Evolutionary conservation across 2,329 filamentous ascomycete genomes (phyloP).

Genomic region (Alternaria sp.): DNA sequence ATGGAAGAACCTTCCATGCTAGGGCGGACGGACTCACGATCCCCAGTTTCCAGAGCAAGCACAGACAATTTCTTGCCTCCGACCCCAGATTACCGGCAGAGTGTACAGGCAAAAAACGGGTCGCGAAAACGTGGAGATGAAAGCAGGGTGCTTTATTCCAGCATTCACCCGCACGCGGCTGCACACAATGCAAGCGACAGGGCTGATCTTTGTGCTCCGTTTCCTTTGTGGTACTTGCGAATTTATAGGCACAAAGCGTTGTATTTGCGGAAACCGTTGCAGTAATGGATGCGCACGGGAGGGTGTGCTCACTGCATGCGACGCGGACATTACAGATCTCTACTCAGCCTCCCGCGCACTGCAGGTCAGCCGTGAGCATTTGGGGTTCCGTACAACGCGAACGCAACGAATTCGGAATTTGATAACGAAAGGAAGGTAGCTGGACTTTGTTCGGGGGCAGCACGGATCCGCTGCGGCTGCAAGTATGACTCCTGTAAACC

Average conservation of each 20-base stretch:
- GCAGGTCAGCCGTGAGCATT: slow-evolving; percentile 25
- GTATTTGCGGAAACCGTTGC: not conserved
- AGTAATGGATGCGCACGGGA: slow-evolving; percentile 22
- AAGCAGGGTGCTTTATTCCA: not conserved
- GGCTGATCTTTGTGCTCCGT: slow-evolving; percentile 11
- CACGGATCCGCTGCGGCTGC: slow-evolving; percentile 17
- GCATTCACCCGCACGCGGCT: slow-evolving; percentile 16
- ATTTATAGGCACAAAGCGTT: slow-evolving; percentile 1
- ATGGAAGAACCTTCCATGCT: slow-evolving; percentile 23
- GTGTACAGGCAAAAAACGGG: slow-evolving; percentile 20
- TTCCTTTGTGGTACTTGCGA: slow-evolving; percentile 7
- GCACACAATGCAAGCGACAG: slow-evolving; percentile 9
- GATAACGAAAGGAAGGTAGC: slow-evolving; percentile 11
- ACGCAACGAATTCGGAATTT: slow-evolving; percentile 3
- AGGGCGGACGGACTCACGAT: slow-evolving; percentile 7
- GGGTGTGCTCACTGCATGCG: slow-evolving; percentile 45
- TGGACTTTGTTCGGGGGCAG: slow-evolving; percentile 6
- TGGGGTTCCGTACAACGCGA: slow-evolving; percentile 12
- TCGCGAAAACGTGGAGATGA: slow-evolving; percentile 15
- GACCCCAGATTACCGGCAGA: slow-evolving; percentile 26
- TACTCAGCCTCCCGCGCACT: slow-evolving; percentile 41
- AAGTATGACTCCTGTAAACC: slow-evolving; percentile 1
- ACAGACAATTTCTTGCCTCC: slow-evolving; percentile 13
- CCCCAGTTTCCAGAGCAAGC: slow-evolving; percentile 18
- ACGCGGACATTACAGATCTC: slow-evolving; percentile 32